Conservation (phyloP, 2,329 filamentous ascomycete genomes). For the Sclerotinia subarctica region DNA sequence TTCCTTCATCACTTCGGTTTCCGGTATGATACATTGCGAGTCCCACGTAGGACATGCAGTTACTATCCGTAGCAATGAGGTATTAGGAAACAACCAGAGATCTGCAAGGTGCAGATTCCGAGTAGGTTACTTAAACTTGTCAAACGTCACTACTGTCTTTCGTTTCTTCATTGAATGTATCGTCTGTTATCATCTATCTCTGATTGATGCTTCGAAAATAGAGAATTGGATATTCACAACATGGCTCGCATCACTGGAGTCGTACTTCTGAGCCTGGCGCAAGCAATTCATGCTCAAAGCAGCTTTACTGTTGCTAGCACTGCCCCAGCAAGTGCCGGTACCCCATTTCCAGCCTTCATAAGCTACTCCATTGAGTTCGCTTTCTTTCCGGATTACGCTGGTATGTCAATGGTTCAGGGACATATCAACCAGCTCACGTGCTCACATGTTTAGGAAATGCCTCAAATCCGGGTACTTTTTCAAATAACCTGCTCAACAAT, state of each 20-base stretch:
- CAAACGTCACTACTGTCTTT: not conserved
- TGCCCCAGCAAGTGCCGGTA: constrained; percentile 25
- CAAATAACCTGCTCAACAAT: constrained; percentile 57
- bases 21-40: constrained; percentile 15
- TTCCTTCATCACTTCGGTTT: not conserved
- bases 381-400: constrained; percentile 47
- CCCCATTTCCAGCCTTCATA: constrained; percentile 45
- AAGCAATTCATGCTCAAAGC: constrained; percentile 17
- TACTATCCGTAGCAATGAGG: constrained; percentile 16
- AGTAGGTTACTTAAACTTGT: constrained; percentile 5
- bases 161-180: not conserved
- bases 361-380: constrained; percentile 52
- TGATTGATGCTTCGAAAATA: not conserved
- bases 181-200: not conserved
- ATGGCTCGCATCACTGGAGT: constrained; percentile 6
- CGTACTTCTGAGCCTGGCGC: not conserved
- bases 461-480: constrained; percentile 56
- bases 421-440: not conserved
- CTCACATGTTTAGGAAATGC: constrained; percentile 44
- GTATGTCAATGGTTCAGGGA: constrained; percentile 18
- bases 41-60: constrained; percentile 10
- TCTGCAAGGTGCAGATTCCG: not conserved
- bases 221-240: not conserved
- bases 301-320: constrained; percentile 15
- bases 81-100: not conserved